These are phyloP conservation scores for Carex parvula DNA, from an alignment of 176 grass and related monocot genomes.

Conservation along the genomic window DNA sequence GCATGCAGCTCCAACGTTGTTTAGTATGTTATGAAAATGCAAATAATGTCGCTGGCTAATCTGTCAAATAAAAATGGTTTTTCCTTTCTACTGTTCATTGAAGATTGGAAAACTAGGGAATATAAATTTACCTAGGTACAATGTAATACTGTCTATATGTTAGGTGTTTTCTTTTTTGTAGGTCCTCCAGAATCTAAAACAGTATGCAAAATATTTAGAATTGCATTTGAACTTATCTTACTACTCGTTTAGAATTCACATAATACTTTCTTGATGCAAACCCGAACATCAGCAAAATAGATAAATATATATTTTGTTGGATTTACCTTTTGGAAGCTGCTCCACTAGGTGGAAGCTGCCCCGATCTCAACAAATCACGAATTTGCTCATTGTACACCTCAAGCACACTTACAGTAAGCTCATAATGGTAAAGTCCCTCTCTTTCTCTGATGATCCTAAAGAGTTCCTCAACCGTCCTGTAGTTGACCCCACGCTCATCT, in stretches of 20 bases:
- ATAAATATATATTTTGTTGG: not conserved
- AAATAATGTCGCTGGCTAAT: not conserved
- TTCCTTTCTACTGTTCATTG: not conserved
- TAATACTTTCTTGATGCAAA: not conserved
- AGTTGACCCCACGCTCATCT: constrained; percentile 81
- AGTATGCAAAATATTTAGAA: not conserved
- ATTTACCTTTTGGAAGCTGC: constrained; percentile 63
- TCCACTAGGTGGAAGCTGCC: constrained; percentile 36
- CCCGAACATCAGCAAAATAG: not conserved
- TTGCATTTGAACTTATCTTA: not conserved
- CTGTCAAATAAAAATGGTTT: not conserved
- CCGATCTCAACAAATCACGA: constrained; percentile 74
- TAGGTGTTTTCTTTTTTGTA: not conserved
- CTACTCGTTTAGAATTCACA: not conserved
- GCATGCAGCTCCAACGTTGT: not conserved
- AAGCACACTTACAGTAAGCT: constrained; percentile 75
- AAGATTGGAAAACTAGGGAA: not conserved
- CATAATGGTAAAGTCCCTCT: constrained; percentile 52
- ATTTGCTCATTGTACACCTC: constrained; percentile 99
- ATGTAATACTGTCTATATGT: not conserved
- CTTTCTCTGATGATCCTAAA: constrained; percentile 84
- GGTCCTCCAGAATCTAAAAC: not conserved
- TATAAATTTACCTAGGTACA: not conserved
- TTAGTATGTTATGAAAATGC: not conserved
- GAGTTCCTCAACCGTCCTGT: constrained; percentile 74